phyloP scores from a whole-genome alignment of 306 rosid species.

The Cicer yamashitae region DNA sequence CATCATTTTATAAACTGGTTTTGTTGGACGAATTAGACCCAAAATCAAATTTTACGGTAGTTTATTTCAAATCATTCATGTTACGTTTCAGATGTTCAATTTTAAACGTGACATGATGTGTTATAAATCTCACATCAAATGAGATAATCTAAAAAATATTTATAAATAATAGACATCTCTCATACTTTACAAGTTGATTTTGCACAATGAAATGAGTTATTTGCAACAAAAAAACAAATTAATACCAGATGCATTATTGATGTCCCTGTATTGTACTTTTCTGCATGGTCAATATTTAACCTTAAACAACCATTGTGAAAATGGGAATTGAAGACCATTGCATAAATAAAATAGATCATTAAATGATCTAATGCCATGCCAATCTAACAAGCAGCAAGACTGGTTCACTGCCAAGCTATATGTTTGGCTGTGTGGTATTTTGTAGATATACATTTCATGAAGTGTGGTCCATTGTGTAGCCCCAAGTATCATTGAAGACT shows the following conservation, averaged over 20 bases:
- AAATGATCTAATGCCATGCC: conserved; percentile 17
- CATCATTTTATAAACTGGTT: no score
- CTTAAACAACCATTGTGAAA: conserved; percentile 8
- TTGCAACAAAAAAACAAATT: no score
- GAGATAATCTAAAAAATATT: no score
- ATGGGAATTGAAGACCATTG: conserved; percentile 7
- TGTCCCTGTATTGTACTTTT: neutral
- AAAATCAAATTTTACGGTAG: no score
- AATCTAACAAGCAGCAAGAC: conserved; percentile 27
- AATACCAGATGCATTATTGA: neutral
- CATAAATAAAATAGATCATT: neutral
- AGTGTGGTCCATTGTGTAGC: conserved; percentile 47
- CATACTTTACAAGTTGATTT: no score
- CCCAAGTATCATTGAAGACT: conserved; percentile 26
- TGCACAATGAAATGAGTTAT: no score
- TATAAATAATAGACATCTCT: no score
- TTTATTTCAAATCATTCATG: no score
- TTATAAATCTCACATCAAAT: no score
- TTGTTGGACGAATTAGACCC: no score
- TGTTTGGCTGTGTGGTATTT: conserved; percentile 42
- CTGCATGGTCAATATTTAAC: conserved; percentile 21
- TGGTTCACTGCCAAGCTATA: conserved; percentile 25
- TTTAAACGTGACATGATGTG: no score
- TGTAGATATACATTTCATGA: conserved; percentile 28
- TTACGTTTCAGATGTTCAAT: no score